These are phyloP conservation scores for Candida hungchunana DNA, from an alignment of 805 yeast genomes.

Conservation along the genomic window DNA sequence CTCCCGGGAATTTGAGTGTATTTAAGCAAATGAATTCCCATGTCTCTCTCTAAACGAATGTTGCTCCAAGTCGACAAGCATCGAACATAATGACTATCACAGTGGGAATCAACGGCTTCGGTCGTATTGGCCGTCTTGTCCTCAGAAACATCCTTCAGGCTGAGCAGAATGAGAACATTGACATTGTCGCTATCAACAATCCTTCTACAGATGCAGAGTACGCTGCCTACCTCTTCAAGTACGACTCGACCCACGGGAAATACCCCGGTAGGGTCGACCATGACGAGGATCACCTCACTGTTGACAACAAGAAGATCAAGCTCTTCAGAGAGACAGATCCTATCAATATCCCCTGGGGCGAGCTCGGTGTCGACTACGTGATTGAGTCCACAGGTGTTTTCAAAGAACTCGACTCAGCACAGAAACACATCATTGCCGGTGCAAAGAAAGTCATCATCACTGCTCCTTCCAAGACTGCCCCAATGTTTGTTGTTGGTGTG, in stretches of 20 bases:
- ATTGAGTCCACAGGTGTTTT: slow-evolving; percentile 72
- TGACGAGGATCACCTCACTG: slow-evolving; percentile 47
- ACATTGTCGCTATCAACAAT: slow-evolving; percentile 64
- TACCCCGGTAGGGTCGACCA: slow-evolving; percentile 54
- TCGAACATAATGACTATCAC: slow-evolving; percentile 40
- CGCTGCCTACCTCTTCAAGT: slow-evolving; percentile 73
- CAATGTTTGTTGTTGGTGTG: slow-evolving; percentile 72
- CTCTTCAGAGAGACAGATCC: slow-evolving; percentile 68
- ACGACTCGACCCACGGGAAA: slow-evolving; percentile 68
- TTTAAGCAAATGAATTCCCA: too few species aligned
- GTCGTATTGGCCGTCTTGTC: slow-evolving; percentile 89
- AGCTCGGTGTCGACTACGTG: slow-evolving; percentile 55
- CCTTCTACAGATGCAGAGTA: slow-evolving; percentile 66
- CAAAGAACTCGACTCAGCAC: slow-evolving; percentile 61
- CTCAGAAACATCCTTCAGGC: slow-evolving; percentile 42
- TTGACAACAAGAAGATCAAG: slow-evolving; percentile 46
- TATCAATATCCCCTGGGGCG: slow-evolving; percentile 64
- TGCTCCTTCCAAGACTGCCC: slow-evolving; percentile 69
- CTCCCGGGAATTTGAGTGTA: too few species aligned
- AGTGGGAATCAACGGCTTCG: slow-evolving; percentile 87
- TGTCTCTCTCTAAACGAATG: too few species aligned
- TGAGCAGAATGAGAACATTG: slow-evolving; percentile 39
- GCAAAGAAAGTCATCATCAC: slow-evolving; percentile 71
- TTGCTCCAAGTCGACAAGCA: too few species aligned
- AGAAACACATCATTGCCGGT: slow-evolving; percentile 68